Base-by-base conservation (phyloP, 306 rosid species). In the Urtica urens region DNA sequence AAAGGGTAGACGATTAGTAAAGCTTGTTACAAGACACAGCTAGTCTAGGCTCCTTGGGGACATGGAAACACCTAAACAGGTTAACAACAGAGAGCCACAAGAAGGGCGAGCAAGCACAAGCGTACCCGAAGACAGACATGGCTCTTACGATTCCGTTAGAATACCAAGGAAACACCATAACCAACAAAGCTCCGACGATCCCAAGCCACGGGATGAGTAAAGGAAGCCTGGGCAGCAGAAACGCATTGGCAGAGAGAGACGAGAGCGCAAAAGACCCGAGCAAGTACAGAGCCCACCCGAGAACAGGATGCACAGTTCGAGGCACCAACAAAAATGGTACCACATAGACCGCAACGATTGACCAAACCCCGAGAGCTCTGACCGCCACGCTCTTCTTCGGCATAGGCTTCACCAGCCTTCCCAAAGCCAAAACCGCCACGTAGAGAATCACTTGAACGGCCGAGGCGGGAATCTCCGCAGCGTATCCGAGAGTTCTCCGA, bases 131-230 rank as follows among this genome's bases (percentile, higher is more conserved):
- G 11, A 83, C 70, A 1, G 67, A 57, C 21, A 87, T 63, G 6
- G 87, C 96, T 70, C 96, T 73, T 9, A 83, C 63, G 2, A 87
- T 75, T 3, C 96, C 96, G 40, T 80, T 56, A 1, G 78, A 21
- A 38, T 78, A 87, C 82, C 84, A 87, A 4, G 96, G 94, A 56
- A 29, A 80, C 2, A 82, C 94, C 96, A 87, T 87, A 20, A 78
- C 82, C 21, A 80, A 18, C 15, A 87, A 76, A n/a, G 33, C 63
- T 10, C 96, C 94, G 0, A 55, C 33, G 12, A 83, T 67, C 7
- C 71, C 85, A 5, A 78, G 13, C 82, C 80, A 80, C 0, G 79
- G 87, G 15, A 62, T 50, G 65, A 87, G 44, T 58, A 83, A 74
- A 0, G 94, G 71, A 6, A 87, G 52, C 71, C 43, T 37, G 41